Base-by-base conservation (phyloP, 768 basidiomycete species). In the Boletus eberwhitei region DNA sequence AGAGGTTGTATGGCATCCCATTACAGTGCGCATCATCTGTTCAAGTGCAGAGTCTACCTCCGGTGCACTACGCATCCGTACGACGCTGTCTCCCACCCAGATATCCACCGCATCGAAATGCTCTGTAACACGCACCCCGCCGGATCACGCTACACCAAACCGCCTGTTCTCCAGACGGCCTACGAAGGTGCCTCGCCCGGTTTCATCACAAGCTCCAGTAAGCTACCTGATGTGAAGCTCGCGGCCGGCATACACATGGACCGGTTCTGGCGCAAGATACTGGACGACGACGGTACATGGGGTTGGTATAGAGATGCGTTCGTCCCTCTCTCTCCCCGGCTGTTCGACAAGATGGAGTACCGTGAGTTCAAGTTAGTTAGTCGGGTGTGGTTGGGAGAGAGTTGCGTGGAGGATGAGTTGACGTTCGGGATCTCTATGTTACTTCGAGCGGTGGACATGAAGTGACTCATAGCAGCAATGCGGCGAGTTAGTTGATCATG, bases 291-390 rank as follows among this genome's bases (percentile, higher is more conserved):
- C 17, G 61, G 65, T 22, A 54, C 50, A 11, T 66, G 63, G 50
- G 71, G 68, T 35, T 75, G 72, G 73, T 63, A 56, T 32, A 61
- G 75, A 57, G 69, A 73, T 40, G 72, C 76, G 56, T 79, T 74
- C 71, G 69, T 80, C 9, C 81, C 81, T 0, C 66, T 83, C 29
- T 79, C 80, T 8, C 70, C 76, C 8, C 55, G 64, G n/a, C 55
- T 82, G 22, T 81, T 83, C 54, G 65, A 70, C 24, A 77, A 75
- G 66, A 68, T 70, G 49, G 80, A 81, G 56, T 77, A 77, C 42
- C 68, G 77, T 17, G 61, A 67, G 41, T 82, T 82, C 60, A 63
- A 63, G 35, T 52, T 82, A 19, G 61, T 65, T 4, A 71, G 73
- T 14, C 62, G 62, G n/a, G 67, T 78, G 9, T 72, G 71, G 65